Base-by-base conservation (phyloP, 73 alveolate species). In the Blepharisma stoltei region DNA sequence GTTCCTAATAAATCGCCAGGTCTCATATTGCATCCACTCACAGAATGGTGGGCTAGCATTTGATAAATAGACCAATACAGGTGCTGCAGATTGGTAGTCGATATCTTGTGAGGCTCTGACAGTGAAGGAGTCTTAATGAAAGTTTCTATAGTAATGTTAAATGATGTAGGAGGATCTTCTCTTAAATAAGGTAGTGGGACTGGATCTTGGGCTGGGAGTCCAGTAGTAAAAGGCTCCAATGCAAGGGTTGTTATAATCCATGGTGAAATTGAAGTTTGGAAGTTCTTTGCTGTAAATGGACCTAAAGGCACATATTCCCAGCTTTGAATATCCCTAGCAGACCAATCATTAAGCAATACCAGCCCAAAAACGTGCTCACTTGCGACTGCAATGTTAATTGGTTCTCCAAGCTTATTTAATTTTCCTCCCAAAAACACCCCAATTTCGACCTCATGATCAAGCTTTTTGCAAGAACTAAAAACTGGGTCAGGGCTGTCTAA, bases 291-390 rank as follows among this genome's bases (percentile, higher is more conserved):
- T 48, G 82, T 88, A 90, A 93, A 91, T 11, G 97, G 97, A 27
- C 98, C 98, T 18, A 93, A 82, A n/a, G 98, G 98, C 27, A 87
- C 93, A 68, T 92, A 88, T 50, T 92, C 97, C 97, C 97, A 90
- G 43, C 82, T 97, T 75, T 95, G 90, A 71, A 93, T 78, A 86
- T 95, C 99, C 71, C 99, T 86, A 2, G 99, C 99, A 6, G 95
- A 81, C 99, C 99, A 95, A 78, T 95, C 99, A 75, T 95, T 95
- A 69, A 95, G 66, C 37, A 95, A 80, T 18, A 88, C 91, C 25
- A 91, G 85, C 49, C 99, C 99, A 80, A 85, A 89, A 23, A 93
- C 83, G 73, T 91, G 88, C 14, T 76, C 23, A 60, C 54, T 6
- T 21, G 55, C 84, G 37, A 5, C 11, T 23, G 78, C 27, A 9